A percentile compares a stretch with the other conserved stretches of the same genome.
phyloP scores from a whole-genome alignment of 495 filamentous ascomycete genomes.

The Daldinia decipiens region DNA sequence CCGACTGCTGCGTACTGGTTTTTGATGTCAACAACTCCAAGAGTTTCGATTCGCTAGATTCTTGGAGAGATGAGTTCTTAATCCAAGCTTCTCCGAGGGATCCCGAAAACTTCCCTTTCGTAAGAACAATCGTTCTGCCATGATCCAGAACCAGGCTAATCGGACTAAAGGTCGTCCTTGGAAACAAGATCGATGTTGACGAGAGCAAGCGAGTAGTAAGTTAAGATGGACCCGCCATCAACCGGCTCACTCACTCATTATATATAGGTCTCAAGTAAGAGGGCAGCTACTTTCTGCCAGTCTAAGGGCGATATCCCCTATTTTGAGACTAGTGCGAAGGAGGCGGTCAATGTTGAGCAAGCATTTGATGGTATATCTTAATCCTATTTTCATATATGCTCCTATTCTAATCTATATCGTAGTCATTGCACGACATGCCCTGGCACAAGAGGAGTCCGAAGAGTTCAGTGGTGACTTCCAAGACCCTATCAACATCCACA shows the following conservation, averaged over 20 bases:
- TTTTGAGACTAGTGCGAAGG: slow-evolving; percentile 99
- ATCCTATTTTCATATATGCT: slow-evolving; percentile 1
- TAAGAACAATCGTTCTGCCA: slow-evolving; percentile 56
- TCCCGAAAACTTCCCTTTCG: slow-evolving; percentile 97
- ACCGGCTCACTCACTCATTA: slow-evolving; percentile 22
- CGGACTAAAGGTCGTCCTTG: slow-evolving; percentile 64
- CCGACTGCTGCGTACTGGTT: slow-evolving; percentile 97
- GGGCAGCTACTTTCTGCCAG: slow-evolving; percentile 96
- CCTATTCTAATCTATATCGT: slow-evolving; percentile 23
- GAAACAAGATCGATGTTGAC: slow-evolving; percentile 99
- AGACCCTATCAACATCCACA: slow-evolving; percentile 96
- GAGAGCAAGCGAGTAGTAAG: slow-evolving; percentile 92
- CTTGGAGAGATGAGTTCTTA: slow-evolving; percentile 98
- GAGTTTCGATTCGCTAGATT: slow-evolving; percentile 97
- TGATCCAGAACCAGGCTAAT: slow-evolving; percentile 16
- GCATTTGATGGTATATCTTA: slow-evolving; percentile 86
- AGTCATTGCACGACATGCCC: slow-evolving; percentile 97
- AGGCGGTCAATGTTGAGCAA: slow-evolving; percentile 97
- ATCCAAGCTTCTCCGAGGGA: slow-evolving; percentile 97
- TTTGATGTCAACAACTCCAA: slow-evolving; percentile 99
- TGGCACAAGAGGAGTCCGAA: slow-evolving; percentile 95
- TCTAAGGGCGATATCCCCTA: slow-evolving; percentile 97
- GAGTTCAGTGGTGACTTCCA: slow-evolving; percentile 93
- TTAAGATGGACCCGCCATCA: slow-evolving; percentile 13
- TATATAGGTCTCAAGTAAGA: slow-evolving; percentile 84